Evolutionary conservation across 2,329 filamentous ascomycete genomes (phyloP), one percentile per base, ranked within the genome.

Genomic region (Colletotrichum zoysiae): DNA sequence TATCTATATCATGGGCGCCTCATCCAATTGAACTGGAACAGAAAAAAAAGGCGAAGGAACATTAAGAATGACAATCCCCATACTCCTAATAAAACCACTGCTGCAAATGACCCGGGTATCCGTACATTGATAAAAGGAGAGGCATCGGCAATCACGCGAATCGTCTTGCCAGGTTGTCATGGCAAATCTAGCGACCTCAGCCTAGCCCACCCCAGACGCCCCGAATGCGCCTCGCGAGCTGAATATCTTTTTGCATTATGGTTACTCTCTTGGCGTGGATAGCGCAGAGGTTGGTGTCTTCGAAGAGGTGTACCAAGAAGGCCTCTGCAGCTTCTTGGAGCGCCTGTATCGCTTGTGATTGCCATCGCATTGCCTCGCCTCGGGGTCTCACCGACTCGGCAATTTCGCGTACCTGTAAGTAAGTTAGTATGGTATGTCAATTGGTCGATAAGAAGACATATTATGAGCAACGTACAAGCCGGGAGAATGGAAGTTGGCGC

Each of bases 171-270:
- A 12, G 20, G 11, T 38, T 38, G 20, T 40, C 8, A n/a, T 23
- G 12, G 5, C 12, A 40, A 16, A 23, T 23, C 2, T 57, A 23
- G 35, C 23, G n/a, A 16, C 11, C 23, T 83, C 88, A 83, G 82
- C 92, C 83, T 84, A 86, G 76, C 6, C 92, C 92, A 58, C 91
- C 93, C 92, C 92, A 95, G 57, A 91, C 88, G 16, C 93, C 93
- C 63, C 93, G 87, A 83, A 95, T 95, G 75, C 93, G 85, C 78
- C 93, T 86, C 26, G 95, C 95, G 73, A 98, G 88, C 84, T 98
- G 95, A 77, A 99, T 97, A 82, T 98, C 96, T 85, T 97, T 97
- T 83, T 96, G 95, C 93, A 97, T 95, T 77, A 98, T 97, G 50
- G 95, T 98, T 65, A 98, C 95, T 80, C 95, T 89, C 86, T 97